These are phyloP conservation scores for Pleurotus giganteus DNA, from an alignment of 768 basidiomycete genomes.

Conservation along the genomic window DNA sequence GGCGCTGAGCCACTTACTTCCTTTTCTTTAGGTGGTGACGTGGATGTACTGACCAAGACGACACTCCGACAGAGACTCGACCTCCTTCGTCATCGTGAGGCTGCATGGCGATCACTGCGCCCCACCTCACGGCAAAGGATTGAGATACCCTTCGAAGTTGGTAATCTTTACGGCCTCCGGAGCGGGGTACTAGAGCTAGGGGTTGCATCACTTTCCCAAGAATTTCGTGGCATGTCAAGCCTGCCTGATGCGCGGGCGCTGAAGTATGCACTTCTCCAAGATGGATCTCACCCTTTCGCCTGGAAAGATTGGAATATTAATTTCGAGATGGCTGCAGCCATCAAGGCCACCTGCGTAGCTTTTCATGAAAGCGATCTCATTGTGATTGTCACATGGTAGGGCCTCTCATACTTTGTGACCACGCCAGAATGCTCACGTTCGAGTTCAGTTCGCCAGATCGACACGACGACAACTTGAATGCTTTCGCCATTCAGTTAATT, in stretches of 20 bases:
- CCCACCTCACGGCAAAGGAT: not conserved
- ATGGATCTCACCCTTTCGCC: not conserved
- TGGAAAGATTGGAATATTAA: not conserved
- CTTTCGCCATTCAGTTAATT: not conserved
- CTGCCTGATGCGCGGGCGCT: not conserved
- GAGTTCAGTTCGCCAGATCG: not conserved
- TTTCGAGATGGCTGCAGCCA: not conserved
- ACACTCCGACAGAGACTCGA: not conserved
- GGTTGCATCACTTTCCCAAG: not conserved
- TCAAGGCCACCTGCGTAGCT: not conserved
- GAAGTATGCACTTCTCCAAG: not conserved
- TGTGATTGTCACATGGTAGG: not conserved
- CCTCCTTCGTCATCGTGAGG: not conserved
- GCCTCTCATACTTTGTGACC: not conserved
- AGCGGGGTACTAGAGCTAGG: not conserved
- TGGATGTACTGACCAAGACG: not conserved
- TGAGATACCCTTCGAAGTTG: not conserved
- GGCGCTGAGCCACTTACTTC: not conserved
- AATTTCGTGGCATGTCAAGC: not conserved
- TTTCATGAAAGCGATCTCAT: not conserved
- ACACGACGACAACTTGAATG: not conserved
- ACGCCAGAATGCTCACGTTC: not conserved
- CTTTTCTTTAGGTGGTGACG: not conserved
- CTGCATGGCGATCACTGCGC: not conserved
- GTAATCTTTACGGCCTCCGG: not conserved